Evolutionary conservation across 208 protist genomes (phyloP).

Genomic region (Acanthamoeba culbertsoni): DNA sequence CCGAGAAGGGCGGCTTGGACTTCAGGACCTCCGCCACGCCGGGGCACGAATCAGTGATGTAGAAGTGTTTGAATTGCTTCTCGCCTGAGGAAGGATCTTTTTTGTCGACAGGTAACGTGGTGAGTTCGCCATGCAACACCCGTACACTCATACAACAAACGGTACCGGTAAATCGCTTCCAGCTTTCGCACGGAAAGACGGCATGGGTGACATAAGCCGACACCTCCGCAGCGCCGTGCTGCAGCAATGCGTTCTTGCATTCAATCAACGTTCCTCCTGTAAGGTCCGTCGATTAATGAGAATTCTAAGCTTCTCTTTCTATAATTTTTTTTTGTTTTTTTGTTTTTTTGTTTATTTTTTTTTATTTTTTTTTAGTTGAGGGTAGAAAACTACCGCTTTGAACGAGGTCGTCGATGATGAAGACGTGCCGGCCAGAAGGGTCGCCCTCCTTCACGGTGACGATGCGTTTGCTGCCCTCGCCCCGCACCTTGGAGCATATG

Average conservation of each 20-base stretch:
- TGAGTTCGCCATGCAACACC: too few relatives aligned
- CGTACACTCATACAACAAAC: too few relatives aligned
- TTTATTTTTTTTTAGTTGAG: too few relatives aligned
- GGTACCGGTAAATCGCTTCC: conserved; percentile 62
- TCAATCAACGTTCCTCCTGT: conserved; percentile 73
- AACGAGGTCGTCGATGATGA: conserved; percentile 82
- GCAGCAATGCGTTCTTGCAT: conserved; percentile 64
- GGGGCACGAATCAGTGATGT: conserved; percentile 67
- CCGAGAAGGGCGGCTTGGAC: conserved; percentile 50
- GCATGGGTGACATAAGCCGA: conserved; percentile 74
- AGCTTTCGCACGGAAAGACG: conserved; percentile 75
- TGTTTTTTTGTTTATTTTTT: too few relatives aligned
- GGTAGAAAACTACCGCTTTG: conserved; percentile 57
- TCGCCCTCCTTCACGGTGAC: conserved; percentile 75
- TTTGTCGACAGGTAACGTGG: neutral
- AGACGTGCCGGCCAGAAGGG: conserved; percentile 62
- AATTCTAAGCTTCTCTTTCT: neutral
- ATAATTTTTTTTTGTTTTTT: too few relatives aligned
- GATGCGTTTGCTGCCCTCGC: conserved; percentile 68
- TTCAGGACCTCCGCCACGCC: neutral
- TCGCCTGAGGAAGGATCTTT: neutral
- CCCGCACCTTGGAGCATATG: conserved; percentile 71
- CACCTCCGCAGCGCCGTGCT: conserved; percentile 66
- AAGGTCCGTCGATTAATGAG: neutral
- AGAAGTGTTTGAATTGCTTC: conserved; percentile 58